These are phyloP conservation scores for Ceratorhiza oryzae-sativae DNA, from an alignment of 1,284 basidiomycete genomes.

Conservation along the genomic window DNA sequence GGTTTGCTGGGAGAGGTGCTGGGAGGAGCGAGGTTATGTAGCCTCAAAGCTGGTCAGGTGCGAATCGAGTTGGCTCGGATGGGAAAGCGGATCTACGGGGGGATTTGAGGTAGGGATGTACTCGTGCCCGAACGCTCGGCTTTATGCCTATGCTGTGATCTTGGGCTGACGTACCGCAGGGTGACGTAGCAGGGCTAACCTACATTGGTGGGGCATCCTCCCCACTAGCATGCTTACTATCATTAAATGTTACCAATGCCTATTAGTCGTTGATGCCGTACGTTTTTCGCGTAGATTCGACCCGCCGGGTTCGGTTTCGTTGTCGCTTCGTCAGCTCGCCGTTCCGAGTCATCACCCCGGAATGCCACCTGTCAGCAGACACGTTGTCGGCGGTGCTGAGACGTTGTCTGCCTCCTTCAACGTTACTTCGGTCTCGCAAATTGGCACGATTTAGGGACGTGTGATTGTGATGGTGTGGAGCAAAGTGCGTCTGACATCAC, in stretches of 20 bases:
- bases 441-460: neutral
- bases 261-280: neutral
- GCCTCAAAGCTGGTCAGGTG: constrained; percentile 37
- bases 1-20: constrained; percentile 42
- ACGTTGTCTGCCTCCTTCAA: neutral
- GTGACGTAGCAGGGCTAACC: constrained; percentile 1
- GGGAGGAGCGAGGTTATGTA: constrained; percentile 46
- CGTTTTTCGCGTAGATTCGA: neutral
- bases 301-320: neutral
- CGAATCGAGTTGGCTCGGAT: constrained; percentile 44
- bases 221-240: neutral
- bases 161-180: constrained; percentile 2
- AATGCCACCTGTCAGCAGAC: neutral
- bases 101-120: constrained; percentile 44
- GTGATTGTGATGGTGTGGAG: neutral
- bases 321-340: constrained; percentile 12
- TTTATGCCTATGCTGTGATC: constrained; percentile 4
- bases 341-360: neutral
- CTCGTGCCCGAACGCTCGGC: neutral
- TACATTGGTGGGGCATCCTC: neutral
- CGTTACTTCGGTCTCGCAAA: neutral
- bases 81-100: constrained; percentile 42
- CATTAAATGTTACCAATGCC: neutral
- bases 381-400: constrained; percentile 4
- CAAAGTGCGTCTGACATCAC: neutral